Percentiles rank a stretch among this genome's conserved stretches.
These are phyloP conservation scores for Colletotrichum sp. DNA, from an alignment of 2,329 filamentous ascomycete species.

Conservation along the genomic window DNA sequence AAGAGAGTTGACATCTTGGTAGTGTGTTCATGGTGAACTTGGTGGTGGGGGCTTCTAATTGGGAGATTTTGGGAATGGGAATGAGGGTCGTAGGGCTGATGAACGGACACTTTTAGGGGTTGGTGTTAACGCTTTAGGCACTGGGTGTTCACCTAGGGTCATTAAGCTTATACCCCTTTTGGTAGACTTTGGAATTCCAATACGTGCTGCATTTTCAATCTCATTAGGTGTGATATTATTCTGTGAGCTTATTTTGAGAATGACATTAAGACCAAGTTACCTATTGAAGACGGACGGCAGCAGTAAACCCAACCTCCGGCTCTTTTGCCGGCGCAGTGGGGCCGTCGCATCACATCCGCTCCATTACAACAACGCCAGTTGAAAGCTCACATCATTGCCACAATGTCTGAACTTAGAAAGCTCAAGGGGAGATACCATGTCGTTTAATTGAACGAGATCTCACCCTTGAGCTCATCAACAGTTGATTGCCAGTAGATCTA, in stretches of 20 bases:
- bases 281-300: background rate
- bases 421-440: rapidly evolving
- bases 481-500: background rate
- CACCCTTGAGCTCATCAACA: background rate
- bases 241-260: rapidly evolving
- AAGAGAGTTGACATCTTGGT: background rate
- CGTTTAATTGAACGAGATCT: background rate
- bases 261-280: background rate
- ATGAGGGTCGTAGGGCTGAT: background rate
- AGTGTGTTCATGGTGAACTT: background rate
- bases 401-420: too few species aligned
- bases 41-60: background rate
- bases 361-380: background rate
- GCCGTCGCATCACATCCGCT: background rate
- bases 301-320: background rate
- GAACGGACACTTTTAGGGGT: background rate
- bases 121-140: background rate
- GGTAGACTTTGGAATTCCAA: background rate
- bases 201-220: background rate
- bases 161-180: background rate
- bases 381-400: too few species aligned
- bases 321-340: background rate
- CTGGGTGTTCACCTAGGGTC: background rate
- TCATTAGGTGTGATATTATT: background rate
- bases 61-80: background rate